A percentile compares a stretch with the other conserved stretches of the same genome.
These are phyloP conservation scores for Pseudogymnoascus sp. DNA, from an alignment of 2,329 filamentous ascomycete species.

Conservation along the genomic window DNA sequence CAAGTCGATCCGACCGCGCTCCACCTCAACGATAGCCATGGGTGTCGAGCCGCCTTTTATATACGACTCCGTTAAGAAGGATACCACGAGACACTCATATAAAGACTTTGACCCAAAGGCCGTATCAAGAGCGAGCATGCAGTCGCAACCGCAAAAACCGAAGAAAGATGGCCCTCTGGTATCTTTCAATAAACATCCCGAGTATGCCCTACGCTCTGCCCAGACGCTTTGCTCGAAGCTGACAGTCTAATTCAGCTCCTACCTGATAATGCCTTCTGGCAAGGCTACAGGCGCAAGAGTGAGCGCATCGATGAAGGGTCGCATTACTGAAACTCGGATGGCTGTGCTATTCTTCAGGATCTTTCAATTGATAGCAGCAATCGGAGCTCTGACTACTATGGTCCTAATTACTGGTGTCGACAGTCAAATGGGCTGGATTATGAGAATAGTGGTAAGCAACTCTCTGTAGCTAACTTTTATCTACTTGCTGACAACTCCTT, in stretches of 20 bases:
- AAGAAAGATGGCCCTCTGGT: slow-evolving; percentile 70
- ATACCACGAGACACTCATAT: slow-evolving; percentile 42
- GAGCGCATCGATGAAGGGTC: slow-evolving; percentile 60
- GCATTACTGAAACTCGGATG: slow-evolving; percentile 62
- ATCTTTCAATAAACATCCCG: slow-evolving; percentile 78
- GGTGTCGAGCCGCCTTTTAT: slow-evolving; percentile 61
- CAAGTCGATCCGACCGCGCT: not conserved
- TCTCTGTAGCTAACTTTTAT: not conserved
- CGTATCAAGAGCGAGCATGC: slow-evolving; percentile 70
- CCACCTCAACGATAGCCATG: slow-evolving; percentile 32
- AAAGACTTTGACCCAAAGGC: slow-evolving; percentile 78
- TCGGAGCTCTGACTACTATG: slow-evolving; percentile 66
- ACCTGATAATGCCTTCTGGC: slow-evolving; percentile 56
- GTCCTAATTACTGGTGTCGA: slow-evolving; percentile 67
- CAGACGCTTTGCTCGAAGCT: not conserved
- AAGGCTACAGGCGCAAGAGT: slow-evolving; percentile 57
- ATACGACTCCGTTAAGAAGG: slow-evolving; percentile 51
- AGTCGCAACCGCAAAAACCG: slow-evolving; percentile 52
- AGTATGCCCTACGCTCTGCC: slow-evolving; percentile 46
- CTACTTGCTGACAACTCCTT: slow-evolving; percentile 19
- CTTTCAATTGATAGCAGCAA: slow-evolving; percentile 59
- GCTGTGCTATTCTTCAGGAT: slow-evolving; percentile 63
- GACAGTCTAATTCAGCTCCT: slow-evolving; percentile 35
- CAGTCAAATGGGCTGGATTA: slow-evolving; percentile 62
- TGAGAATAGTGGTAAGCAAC: slow-evolving; percentile 63